A percentile compares a stretch with the other conserved stretches of the same genome.
These are phyloP conservation scores for Neofusicoccum parvum DNA, from an alignment of 2,329 filamentous ascomycete genomes.

Conservation along the genomic window DNA sequence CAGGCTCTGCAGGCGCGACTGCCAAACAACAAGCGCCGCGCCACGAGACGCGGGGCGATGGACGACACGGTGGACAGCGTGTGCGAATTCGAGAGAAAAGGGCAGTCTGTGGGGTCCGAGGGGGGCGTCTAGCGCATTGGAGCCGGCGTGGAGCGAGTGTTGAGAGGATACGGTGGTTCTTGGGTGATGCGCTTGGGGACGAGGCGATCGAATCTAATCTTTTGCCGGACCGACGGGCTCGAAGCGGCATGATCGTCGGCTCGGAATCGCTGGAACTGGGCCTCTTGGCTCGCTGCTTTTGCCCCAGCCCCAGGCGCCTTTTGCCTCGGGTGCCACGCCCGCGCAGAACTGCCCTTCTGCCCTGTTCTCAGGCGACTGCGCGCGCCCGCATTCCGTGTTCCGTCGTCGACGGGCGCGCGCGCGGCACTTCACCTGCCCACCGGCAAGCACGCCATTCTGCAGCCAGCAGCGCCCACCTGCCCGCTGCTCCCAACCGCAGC, in stretches of 20 bases:
- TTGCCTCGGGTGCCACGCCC: conserved; percentile 3
- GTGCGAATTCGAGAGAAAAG: background rate
- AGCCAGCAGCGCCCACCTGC: background rate
- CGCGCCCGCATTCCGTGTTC: conserved; percentile 9
- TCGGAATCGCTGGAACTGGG: background rate
- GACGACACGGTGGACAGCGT: conserved; percentile 19
- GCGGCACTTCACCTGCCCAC: background rate
- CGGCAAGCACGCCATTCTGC: background rate
- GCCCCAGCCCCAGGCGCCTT: background rate
- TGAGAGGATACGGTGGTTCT: conserved; percentile 10
- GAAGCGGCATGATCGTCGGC: background rate
- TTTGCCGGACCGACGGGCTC: background rate
- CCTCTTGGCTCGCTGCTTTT: conserved; percentile 4
- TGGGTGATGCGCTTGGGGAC: background rate
- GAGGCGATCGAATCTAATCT: conserved; percentile 2
- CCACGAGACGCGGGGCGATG: conserved; percentile 12
- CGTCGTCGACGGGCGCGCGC: background rate
- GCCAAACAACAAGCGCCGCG: conserved; percentile 18
- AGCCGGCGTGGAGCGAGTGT: conserved; percentile 6
- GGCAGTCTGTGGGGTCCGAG: background rate
- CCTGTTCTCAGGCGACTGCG: background rate
- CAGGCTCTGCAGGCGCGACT: conserved; percentile 8
- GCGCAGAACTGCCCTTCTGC: background rate
- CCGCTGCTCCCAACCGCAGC: background rate
- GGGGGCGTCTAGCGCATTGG: conserved; percentile 18